A percentile compares a stretch with the other conserved stretches of the same genome.
Evolutionary conservation across 108 stramenopile species (phyloP).

Genomic region (Cylindrotheca fusiformis): DNA sequence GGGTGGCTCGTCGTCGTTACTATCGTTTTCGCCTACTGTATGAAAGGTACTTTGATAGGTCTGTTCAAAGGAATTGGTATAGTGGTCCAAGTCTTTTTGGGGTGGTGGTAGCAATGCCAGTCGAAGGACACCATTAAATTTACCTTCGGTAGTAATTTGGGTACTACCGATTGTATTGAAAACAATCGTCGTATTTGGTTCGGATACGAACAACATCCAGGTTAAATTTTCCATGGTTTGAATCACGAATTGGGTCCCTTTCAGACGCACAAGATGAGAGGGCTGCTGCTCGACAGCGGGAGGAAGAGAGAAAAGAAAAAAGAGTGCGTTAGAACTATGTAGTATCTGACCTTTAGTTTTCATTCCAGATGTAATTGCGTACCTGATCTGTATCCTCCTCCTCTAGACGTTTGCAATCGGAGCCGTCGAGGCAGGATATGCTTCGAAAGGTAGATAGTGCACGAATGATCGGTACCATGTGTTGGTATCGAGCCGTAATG

Average conservation of each 20-base stretch:
- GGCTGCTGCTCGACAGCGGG: too few relatives aligned
- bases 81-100: neutral
- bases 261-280: neutral
- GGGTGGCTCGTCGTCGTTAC: slow-evolving; percentile 29
- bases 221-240: slow-evolving; percentile 54
- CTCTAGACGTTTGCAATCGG: slow-evolving; percentile 7
- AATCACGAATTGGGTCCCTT: slow-evolving; percentile 62
- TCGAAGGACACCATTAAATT: slow-evolving; percentile 57
- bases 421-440: slow-evolving; percentile 43
- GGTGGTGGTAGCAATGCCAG: slow-evolving; percentile 57
- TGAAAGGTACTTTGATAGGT: neutral
- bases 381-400: too few relatives aligned
- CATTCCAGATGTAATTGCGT: too few relatives aligned
- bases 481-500: slow-evolving; percentile 48
- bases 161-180: slow-evolving; percentile 38
- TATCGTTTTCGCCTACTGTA: too few relatives aligned
- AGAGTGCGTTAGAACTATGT: too few relatives aligned
- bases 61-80: neutral
- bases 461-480: slow-evolving; percentile 47
- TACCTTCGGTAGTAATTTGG: slow-evolving; percentile 28
- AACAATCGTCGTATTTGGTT: slow-evolving; percentile 54
- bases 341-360: too few relatives aligned
- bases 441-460: slow-evolving; percentile 58
- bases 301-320: too few relatives aligned
- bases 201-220: slow-evolving; percentile 76